Conservation (phyloP, 352 stramenopile genomes). For the Plasmopara halstedii region DNA sequence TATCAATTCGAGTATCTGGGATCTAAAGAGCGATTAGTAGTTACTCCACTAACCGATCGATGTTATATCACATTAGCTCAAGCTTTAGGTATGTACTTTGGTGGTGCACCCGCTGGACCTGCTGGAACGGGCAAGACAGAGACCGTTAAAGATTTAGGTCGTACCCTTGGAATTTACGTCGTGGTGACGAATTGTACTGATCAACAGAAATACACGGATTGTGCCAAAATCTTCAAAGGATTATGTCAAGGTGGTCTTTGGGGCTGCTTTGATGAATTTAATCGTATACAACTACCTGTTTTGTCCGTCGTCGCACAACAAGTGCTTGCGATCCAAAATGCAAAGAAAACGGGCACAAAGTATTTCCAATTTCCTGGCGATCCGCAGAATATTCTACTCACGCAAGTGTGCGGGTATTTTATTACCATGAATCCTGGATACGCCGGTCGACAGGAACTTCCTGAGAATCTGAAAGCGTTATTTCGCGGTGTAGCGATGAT, state of each 20-base stretch:
- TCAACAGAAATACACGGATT: constrained; percentile 97
- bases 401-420: constrained; percentile 95
- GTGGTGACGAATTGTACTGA: constrained; percentile 97
- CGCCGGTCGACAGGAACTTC: constrained; percentile 94
- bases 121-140: constrained; percentile 96
- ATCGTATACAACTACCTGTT: constrained; percentile 94
- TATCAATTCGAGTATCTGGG: constrained; percentile 98
- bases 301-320: constrained; percentile 97
- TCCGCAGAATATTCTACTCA: constrained; percentile 94
- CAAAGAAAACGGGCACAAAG: constrained; percentile 93
- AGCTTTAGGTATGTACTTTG: constrained; percentile 98
- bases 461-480: constrained; percentile 97
- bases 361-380: constrained; percentile 98
- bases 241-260: constrained; percentile 95
- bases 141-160: constrained; percentile 95
- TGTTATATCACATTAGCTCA: constrained; percentile 98
- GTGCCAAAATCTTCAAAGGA: constrained; percentile 98
- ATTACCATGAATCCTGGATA: constrained; percentile 99
- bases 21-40: constrained; percentile 95
- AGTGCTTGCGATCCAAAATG: constrained; percentile 97
- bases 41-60: constrained; percentile 95
- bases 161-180: constrained; percentile 93
- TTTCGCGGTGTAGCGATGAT: constrained; percentile 90
- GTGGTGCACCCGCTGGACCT: constrained; percentile 90
- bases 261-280: constrained; percentile 99